Evolutionary conservation across 345 rosid genomes (phyloP), one percentile per base, ranked within the genome.

Genomic region (Murraya paniculata): DNA sequence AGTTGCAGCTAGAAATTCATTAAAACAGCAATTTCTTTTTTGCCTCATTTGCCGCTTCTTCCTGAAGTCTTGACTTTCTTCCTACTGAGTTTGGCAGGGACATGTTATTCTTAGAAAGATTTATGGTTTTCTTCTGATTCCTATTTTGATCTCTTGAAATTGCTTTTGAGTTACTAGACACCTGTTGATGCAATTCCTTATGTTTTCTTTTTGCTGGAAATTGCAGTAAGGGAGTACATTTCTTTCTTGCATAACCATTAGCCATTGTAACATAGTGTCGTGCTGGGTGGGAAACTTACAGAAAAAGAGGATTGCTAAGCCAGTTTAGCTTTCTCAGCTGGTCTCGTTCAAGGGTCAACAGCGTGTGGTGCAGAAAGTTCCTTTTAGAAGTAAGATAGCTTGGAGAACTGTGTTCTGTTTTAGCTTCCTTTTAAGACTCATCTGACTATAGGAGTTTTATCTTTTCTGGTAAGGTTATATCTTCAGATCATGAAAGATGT

Each of bases 321-420:
- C 4, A 31, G 33, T 77, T 75, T 71, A 61, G 68, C 27, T 75
- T 39, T 74, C 73, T 13, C 24, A 35, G 48, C 73, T 24, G 35
- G 57, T 72, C 72, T 64, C 3, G 64, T 62, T 18, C 14, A 27
- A 33, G 11, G 39, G 24, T 53, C 66, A 41, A 13, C 9, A 57
- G 14, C 36, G 7, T 58, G 56, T 19, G 64, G 25, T 35, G 16
- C 6, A 3, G 61, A 70, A 66, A 77, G 53, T 9, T 79, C 55
- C 60, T 9, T 64, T 31, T 18, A 9, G 55, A 36, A 78, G 82
- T 71, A 78, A 41, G 82, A 71, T 24, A 71, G 36, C 66, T 75
- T 41, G 72, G 57, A 28, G 77, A 68, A 64, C 64, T 50, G 25
- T n/a, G 45, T 50, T 73, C 27, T 75, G 57, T 57, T 65, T 58